Percentiles rank a stretch among this genome's conserved stretches.
Conservation (phyloP, 2,329 filamentous ascomycete genomes). For the Neofusicoccum umdonicola region DNA sequence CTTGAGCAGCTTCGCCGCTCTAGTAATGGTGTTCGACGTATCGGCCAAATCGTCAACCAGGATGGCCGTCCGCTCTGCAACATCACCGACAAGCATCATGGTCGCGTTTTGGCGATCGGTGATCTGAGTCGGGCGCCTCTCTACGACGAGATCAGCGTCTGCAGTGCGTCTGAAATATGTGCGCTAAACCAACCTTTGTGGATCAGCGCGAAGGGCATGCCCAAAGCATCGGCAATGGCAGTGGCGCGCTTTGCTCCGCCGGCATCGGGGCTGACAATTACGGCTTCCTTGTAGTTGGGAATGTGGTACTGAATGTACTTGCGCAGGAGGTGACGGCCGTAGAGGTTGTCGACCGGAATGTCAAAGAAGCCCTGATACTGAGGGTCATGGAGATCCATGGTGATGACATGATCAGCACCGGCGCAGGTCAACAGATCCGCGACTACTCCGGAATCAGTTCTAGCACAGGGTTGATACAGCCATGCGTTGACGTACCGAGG, state of each 20-base stretch:
- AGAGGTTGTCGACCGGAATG: slow-evolving; percentile 96
- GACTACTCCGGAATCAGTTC: slow-evolving; percentile 39
- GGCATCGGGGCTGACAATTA: slow-evolving; percentile 94
- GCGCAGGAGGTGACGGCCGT: slow-evolving; percentile 72
- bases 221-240: slow-evolving; percentile 86
- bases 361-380: slow-evolving; percentile 99
- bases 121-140: slow-evolving; percentile 84
- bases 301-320: slow-evolving; percentile 76
- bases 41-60: slow-evolving; percentile 93
- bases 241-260: slow-evolving; percentile 96
- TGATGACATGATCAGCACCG: slow-evolving; percentile 94
- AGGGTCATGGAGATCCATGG: slow-evolving; percentile 93
- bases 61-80: slow-evolving; percentile 77
- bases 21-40: slow-evolving; percentile 94
- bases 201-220: slow-evolving; percentile 94
- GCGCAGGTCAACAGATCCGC: slow-evolving; percentile 93
- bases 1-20: slow-evolving; percentile 94
- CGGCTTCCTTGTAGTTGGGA: slow-evolving; percentile 77
- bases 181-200: slow-evolving; percentile 66
- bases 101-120: slow-evolving; percentile 76
- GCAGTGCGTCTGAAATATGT: neutral
- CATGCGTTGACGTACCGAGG: slow-evolving; percentile 48
- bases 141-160: slow-evolving; percentile 43
- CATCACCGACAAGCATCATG: slow-evolving; percentile 93
- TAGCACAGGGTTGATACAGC: neutral